Evolutionary conservation across 768 basidiomycete species (phyloP).

Genomic region (Lentinula raphanica): DNA sequence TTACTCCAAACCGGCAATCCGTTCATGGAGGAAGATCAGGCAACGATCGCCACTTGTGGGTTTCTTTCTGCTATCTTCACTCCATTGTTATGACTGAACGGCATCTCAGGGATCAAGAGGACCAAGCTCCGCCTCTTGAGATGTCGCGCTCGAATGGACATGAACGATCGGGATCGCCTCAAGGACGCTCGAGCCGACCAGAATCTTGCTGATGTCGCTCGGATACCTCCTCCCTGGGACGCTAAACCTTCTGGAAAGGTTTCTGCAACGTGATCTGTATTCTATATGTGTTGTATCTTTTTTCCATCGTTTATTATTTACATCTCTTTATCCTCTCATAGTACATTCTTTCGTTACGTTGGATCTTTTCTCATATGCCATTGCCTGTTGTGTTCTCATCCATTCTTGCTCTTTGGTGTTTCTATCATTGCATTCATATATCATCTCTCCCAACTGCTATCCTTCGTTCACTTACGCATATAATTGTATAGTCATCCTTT

Average conservation of each 20-base stretch:
- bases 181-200: constrained; percentile 75
- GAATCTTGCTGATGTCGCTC: constrained; percentile 70
- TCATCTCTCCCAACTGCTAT: too few species aligned
- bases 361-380: not conserved
- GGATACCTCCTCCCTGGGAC: constrained; percentile 72
- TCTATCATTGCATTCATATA: not conserved
- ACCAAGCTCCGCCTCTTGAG: constrained; percentile 80
- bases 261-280: not conserved
- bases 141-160: constrained; percentile 70
- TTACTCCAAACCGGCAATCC: constrained; percentile 76
- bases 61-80: constrained; percentile 6
- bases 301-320: too few species aligned
- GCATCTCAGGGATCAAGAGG: constrained; percentile 66
- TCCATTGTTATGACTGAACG: constrained; percentile 2
- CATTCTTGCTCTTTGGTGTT: not conserved
- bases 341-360: not conserved
- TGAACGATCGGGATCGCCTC: constrained; percentile 68
- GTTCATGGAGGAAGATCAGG: constrained; percentile 77
- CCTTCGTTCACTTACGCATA: not conserved
- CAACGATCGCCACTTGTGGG: constrained; percentile 74
- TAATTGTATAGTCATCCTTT: not conserved
- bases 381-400: too few species aligned
- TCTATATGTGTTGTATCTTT: not conserved
- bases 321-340: not conserved
- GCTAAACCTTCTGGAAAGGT: constrained; percentile 31